These are phyloP conservation scores for Acanthochlamys bracteata DNA, from an alignment of 106 monocot genomes.

Conservation along the genomic window DNA sequence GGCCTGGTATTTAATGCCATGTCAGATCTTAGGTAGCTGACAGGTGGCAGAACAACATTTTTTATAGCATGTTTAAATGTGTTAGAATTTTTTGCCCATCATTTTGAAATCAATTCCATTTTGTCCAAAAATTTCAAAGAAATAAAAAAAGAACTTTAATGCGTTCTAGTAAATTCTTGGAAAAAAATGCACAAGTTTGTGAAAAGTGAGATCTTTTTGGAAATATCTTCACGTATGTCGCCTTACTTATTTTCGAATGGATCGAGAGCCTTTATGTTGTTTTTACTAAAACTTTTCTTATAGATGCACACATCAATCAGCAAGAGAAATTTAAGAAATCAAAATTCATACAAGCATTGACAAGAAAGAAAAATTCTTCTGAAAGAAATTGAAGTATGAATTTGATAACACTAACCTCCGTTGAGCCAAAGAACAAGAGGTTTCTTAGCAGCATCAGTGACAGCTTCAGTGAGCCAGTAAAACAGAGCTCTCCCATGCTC, in stretches of 20 bases:
- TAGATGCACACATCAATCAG: no score
- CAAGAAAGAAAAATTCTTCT: neutral
- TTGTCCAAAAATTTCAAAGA: neutral
- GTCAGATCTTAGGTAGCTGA: no score
- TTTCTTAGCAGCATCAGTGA: slow-evolving; percentile 34
- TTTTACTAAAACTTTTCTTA: no score
- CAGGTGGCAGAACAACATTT: no score
- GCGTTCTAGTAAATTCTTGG: no score
- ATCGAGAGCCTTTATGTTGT: neutral
- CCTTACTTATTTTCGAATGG: no score
- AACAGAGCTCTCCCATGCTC: slow-evolving; percentile 75
- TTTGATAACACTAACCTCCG: slow-evolving; percentile 48
- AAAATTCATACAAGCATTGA: neutral
- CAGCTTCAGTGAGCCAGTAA: slow-evolving; percentile 91
- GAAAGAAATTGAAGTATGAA: neutral
- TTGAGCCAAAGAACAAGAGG: slow-evolving; percentile 96
- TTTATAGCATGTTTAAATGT: no score
- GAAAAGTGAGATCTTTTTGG: no score
- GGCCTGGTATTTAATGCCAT: no score
- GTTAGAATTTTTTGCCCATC: no score
- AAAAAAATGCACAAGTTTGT: no score
- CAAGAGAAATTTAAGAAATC: neutral
- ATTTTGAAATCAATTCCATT: slow-evolving; percentile 17
- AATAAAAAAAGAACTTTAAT: neutral
- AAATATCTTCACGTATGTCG: no score